Base-by-base conservation (phyloP, 2,329 filamentous ascomycete genomes). In the Fonsecaea pugnacius region DNA sequence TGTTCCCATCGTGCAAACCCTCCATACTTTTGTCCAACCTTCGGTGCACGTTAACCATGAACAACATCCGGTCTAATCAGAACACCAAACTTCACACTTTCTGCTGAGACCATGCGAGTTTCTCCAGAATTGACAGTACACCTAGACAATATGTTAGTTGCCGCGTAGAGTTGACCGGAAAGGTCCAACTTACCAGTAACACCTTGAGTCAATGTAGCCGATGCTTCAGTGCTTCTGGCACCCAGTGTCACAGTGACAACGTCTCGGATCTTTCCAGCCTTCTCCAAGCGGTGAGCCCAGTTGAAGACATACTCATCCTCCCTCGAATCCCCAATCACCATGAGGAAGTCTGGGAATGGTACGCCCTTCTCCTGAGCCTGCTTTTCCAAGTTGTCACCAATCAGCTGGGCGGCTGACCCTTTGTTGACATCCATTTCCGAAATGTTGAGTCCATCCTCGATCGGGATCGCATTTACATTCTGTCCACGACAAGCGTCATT, bases 301-400 rank as follows among this genome's bases (percentile, higher is more conserved):
- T 89, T 89, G 80, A 96, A 98, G 21, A 96, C 90, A 71, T 91
- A 90, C 74, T 98, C 94, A 70, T 98, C 95, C 71, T 97, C 94
- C 35, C 94, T 88, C 48, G 93, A 92, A 73, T 97, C 93, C 40
- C 94, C 94, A 36, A 93, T 86, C 6, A 96, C 91, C 79, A 97
- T 87, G 62, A 98, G 78, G 76, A 97, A 98, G 74, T 97, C 92
- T 0, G 92, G 85, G 0, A 69, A 21, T 62, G 62, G 18, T 59
- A n/a, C 71, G 73, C 67, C 73, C 73, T 70, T 78, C 77, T 73
- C 33, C 76, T 72, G 66, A 82, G 80, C 36, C 85, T 75, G 50
- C 82, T 80, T 50, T 86, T 83, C 71, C 90, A 88, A 61, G 87
- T 79, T 65, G 82, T 82, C 51, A 87, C 84, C 75, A 53, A 96